Conservation (phyloP, 305 asterid species). For the Solanum hybrid region DNA sequence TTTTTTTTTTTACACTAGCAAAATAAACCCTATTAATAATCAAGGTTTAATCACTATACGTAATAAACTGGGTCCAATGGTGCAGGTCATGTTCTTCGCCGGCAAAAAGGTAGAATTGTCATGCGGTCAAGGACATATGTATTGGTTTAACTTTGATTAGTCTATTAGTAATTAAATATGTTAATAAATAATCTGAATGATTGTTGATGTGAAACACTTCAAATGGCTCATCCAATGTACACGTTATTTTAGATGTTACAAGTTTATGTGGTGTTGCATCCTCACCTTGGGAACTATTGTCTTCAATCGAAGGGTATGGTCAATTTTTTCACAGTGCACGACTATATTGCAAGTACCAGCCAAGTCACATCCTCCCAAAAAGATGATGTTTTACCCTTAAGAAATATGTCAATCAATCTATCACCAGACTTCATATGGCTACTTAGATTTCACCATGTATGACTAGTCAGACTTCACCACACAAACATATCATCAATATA, state of each 20-base stretch:
- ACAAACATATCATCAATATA: neutral
- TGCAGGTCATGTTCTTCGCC: neutral
- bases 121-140: neutral
- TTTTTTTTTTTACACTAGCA: neutral
- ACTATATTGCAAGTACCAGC: neutral
- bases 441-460: neutral
- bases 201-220: neutral
- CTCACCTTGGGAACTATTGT: neutral
- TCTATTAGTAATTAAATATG: neutral
- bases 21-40: neutral
- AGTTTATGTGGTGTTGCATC: neutral
- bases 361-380: neutral
- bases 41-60: neutral
- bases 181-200: neutral
- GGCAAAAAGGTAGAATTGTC: neutral
- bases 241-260: neutral
- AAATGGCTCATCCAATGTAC: neutral
- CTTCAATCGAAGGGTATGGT: neutral
- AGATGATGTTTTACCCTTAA: neutral
- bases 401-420: neutral
- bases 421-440: neutral
- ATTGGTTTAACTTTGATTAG: neutral
- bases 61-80: neutral
- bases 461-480: neutral
- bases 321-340: neutral